Evolutionary conservation across 148 eudicot genomes (phyloP).

Genomic region (Beta vulgaris): DNA sequence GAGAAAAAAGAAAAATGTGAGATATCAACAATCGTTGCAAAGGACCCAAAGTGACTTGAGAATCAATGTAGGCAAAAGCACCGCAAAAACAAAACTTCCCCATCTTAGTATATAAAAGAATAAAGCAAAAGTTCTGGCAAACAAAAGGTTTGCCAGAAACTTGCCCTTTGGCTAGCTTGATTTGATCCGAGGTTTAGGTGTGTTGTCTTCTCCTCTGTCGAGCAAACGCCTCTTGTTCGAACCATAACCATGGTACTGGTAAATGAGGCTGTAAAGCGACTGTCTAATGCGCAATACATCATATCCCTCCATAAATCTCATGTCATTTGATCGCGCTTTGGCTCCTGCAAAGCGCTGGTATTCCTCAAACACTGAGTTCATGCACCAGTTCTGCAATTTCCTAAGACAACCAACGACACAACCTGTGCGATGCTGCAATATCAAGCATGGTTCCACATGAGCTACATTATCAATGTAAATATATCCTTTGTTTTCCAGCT

Average conservation of each 20-base stretch:
- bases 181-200: constrained; percentile 40
- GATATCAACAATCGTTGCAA: constrained; percentile 15
- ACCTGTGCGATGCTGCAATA: constrained; percentile 77
- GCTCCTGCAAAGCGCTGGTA: constrained; percentile 58
- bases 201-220: constrained; percentile 39
- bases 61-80: constrained; percentile 12
- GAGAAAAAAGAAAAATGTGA: background rate
- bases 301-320: constrained; percentile 54
- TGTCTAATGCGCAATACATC: constrained; percentile 43
- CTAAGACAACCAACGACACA: constrained; percentile 69
- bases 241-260: constrained; percentile 63
- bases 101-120: background rate
- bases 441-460: background rate
- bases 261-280: constrained; percentile 55
- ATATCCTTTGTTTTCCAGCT: too few species aligned
- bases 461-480: background rate
- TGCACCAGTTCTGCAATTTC: constrained; percentile 65
- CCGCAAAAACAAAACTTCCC: constrained; percentile 19
- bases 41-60: constrained; percentile 21
- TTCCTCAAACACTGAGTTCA: constrained; percentile 57
- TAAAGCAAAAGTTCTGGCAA: constrained; percentile 5
- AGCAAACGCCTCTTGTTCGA: constrained; percentile 60
- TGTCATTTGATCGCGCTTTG: constrained; percentile 57
- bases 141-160: constrained; percentile 16
- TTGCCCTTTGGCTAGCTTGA: constrained; percentile 28